A percentile compares a stretch with the other conserved stretches of the same genome.
Conservation (phyloP, 140 eudicot genomes). For the Senecio squalidus region DNA sequence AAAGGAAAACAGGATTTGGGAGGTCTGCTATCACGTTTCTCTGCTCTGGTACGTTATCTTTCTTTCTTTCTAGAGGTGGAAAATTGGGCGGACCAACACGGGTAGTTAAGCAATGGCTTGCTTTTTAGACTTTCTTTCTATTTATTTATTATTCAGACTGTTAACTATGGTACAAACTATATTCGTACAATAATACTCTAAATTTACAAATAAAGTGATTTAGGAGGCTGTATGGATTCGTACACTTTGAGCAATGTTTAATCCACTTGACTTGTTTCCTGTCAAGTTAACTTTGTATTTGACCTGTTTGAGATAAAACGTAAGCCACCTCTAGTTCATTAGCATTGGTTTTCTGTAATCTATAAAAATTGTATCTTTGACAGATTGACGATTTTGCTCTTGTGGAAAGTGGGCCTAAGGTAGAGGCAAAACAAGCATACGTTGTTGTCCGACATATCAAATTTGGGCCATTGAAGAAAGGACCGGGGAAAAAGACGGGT, state of each 20-base stretch:
- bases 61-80: conserved; percentile 3
- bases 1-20: conserved; percentile 35
- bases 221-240: background rate
- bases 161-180: background rate
- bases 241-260: background rate
- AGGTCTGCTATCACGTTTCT: conserved; percentile 46
- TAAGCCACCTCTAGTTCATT: background rate
- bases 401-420: conserved; percentile 60
- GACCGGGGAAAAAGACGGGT: conserved; percentile 40
- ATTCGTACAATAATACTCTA: background rate
- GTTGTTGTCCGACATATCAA: conserved; percentile 62
- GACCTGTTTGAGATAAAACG: background rate
- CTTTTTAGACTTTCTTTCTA: background rate
- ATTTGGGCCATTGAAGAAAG: conserved; percentile 65
- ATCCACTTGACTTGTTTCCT: background rate
- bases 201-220: background rate
- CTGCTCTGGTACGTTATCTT: conserved; percentile 45
- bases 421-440: conserved; percentile 55
- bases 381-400: conserved; percentile 61
- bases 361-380: background rate
- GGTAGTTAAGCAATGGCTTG: background rate
- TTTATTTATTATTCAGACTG: background rate
- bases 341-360: background rate
- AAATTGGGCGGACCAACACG: too few relatives aligned
- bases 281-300: background rate